Conservation (phyloP, 2,329 filamentous ascomycete genomes). For the Calonectria naviculata region DNA sequence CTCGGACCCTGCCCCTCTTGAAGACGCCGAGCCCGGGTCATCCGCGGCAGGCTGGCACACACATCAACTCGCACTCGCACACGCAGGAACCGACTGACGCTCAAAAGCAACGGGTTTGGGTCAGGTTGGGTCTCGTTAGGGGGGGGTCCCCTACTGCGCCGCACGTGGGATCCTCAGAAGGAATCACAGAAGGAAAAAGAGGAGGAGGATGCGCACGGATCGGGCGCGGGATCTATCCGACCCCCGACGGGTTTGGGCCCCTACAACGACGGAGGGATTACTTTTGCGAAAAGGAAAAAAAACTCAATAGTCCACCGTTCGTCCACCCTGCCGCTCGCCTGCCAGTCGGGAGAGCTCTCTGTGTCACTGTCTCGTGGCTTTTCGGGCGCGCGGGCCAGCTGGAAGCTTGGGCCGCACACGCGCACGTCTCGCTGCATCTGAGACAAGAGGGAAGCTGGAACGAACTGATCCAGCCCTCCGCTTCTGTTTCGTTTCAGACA, state of each 20-base stretch:
- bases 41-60: neutral
- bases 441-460: neutral
- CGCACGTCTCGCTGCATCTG: neutral
- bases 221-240: constrained; percentile 19
- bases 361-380: neutral
- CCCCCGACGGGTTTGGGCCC: neutral
- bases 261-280: neutral
- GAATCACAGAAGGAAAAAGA: neutral
- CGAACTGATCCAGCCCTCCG: neutral
- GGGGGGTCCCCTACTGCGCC: neutral
- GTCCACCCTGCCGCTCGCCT: neutral
- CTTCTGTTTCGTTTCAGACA: neutral
- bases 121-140: no score
- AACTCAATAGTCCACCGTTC: constrained; percentile 1
- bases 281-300: neutral
- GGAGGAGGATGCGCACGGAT: neutral
- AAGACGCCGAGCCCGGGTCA: constrained; percentile 15
- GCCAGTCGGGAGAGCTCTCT: neutral
- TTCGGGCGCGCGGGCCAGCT: neutral
- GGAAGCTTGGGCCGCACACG: neutral
- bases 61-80: neutral
- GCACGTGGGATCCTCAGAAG: neutral
- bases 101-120: no score
- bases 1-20: neutral
- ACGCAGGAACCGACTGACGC: no score